Conservation (phyloP, 2,329 filamentous ascomycete genomes). For the Massarina eburnea region DNA sequence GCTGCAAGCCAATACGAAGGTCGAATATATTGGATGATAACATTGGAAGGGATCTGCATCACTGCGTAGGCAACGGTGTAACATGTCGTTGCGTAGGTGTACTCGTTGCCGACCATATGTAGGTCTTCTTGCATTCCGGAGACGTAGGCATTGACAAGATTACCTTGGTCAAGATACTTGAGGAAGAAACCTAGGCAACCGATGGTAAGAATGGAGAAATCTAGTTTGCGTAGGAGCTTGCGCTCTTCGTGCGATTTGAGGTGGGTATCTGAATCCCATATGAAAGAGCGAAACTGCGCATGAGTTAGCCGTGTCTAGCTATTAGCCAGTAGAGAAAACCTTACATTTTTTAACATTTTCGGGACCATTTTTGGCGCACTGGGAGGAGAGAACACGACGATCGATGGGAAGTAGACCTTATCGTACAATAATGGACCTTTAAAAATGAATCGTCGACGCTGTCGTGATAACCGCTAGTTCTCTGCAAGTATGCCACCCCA, state of each 20-base stretch:
- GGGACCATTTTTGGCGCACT: no score
- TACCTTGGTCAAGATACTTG: constrained; percentile 11
- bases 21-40: constrained; percentile 32
- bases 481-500: no score
- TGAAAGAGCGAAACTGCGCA: constrained; percentile 13
- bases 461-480: no score
- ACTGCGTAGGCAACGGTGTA: constrained; percentile 22
- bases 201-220: constrained; percentile 50
- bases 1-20: constrained; percentile 35
- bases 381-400: no score
- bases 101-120: constrained; percentile 2
- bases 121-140: constrained; percentile 17
- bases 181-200: constrained; percentile 11
- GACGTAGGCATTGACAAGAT: constrained; percentile 14
- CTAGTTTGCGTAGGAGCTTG: constrained; percentile 51
- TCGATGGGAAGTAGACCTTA: no score
- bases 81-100: constrained; percentile 6
- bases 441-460: no score
- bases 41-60: constrained; percentile 36
- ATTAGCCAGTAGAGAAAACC: no score
- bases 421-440: no score
- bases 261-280: constrained; percentile 17
- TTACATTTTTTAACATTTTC: no score
- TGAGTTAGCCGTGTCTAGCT: no score
- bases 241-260: constrained; percentile 46